These are phyloP conservation scores for Neopestalotiopsis sp. DNA, from an alignment of 2,329 filamentous ascomycete species.

Conservation along the genomic window DNA sequence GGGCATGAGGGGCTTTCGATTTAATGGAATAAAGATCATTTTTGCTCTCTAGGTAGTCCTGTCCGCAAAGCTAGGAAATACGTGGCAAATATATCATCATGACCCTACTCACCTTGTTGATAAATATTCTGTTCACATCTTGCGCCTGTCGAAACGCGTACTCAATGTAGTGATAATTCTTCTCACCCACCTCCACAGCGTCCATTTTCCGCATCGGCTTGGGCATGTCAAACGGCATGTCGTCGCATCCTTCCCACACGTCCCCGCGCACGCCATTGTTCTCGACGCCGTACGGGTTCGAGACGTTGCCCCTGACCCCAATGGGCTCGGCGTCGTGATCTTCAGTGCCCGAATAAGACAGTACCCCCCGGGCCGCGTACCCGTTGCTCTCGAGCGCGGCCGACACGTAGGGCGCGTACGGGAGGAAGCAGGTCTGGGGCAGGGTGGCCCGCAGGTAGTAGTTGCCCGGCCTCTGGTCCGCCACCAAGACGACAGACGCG, in stretches of 20 bases:
- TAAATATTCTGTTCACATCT: slow-evolving; percentile 42
- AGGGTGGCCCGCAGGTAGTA: slow-evolving; percentile 44
- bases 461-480: slow-evolving; percentile 37
- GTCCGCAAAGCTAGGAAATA: not conserved
- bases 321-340: slow-evolving; percentile 23
- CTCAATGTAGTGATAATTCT: slow-evolving; percentile 40
- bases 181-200: slow-evolving; percentile 36
- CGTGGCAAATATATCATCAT: not conserved
- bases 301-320: slow-evolving; percentile 32
- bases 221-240: slow-evolving; percentile 42
- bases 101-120: slow-evolving; percentile 37
- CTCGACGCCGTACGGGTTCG: slow-evolving; percentile 38
- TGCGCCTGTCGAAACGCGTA: slow-evolving; percentile 42
- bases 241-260: slow-evolving; percentile 40
- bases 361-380: slow-evolving; percentile 35
- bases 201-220: slow-evolving; percentile 34
- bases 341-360: slow-evolving; percentile 35
- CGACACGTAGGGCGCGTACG: slow-evolving; percentile 38
- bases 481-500: slow-evolving; percentile 41
- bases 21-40: not conserved
- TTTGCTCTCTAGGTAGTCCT: not conserved
- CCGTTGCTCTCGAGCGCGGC: slow-evolving; percentile 33
- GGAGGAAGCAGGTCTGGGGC: slow-evolving; percentile 40
- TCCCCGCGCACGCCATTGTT: slow-evolving; percentile 35
- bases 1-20: not conserved